Evolutionary conservation across 129 eudicot genomes (phyloP).

Genomic region (carrot (Daucus carota)): DNA sequence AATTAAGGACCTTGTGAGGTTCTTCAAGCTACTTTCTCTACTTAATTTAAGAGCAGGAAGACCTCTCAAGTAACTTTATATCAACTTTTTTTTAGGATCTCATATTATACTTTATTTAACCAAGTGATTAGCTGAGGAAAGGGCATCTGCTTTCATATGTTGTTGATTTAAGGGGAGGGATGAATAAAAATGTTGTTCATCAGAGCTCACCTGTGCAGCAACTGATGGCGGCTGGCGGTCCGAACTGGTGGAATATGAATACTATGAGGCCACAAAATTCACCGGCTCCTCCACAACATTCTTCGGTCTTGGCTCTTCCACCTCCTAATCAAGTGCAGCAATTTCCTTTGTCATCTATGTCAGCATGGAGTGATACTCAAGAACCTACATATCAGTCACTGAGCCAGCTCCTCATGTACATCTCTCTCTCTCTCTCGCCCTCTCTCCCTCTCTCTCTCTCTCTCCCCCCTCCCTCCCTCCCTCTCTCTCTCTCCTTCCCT

Average conservation of each 20-base stretch:
- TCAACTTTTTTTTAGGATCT: not conserved
- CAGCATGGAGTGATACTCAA: slow-evolving; percentile 45
- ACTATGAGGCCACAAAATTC: slow-evolving; percentile 33
- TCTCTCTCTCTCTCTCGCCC: slow-evolving; percentile 22
- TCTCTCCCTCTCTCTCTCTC: not conserved
- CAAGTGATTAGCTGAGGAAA: slow-evolving; percentile 6
- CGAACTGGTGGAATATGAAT: slow-evolving; percentile 60
- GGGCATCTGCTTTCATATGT: slow-evolving; percentile 1
- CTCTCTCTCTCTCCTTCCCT: not conserved
- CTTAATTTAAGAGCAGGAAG: slow-evolving; percentile 39
- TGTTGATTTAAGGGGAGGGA: slow-evolving; percentile 10
- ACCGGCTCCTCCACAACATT: slow-evolving; percentile 12
- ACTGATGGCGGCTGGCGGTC: slow-evolving; percentile 60
- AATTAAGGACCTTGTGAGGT: not conserved
- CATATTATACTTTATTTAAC: not conserved
- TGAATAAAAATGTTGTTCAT: slow-evolving; percentile 72
- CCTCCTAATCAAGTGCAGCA: slow-evolving; percentile 27
- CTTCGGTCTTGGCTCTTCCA: not conserved
- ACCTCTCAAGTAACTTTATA: slow-evolving; percentile 35
- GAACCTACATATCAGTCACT: slow-evolving; percentile 50
- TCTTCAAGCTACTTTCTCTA: slow-evolving; percentile 20
- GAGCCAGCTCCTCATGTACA: slow-evolving; percentile 76
- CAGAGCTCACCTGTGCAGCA: slow-evolving; percentile 83
- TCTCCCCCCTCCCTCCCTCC: not conserved
- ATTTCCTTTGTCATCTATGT: slow-evolving; percentile 16